These are phyloP conservation scores for Aschersonia sp. DNA, from an alignment of 2,329 filamentous ascomycete genomes.

Conservation along the genomic window DNA sequence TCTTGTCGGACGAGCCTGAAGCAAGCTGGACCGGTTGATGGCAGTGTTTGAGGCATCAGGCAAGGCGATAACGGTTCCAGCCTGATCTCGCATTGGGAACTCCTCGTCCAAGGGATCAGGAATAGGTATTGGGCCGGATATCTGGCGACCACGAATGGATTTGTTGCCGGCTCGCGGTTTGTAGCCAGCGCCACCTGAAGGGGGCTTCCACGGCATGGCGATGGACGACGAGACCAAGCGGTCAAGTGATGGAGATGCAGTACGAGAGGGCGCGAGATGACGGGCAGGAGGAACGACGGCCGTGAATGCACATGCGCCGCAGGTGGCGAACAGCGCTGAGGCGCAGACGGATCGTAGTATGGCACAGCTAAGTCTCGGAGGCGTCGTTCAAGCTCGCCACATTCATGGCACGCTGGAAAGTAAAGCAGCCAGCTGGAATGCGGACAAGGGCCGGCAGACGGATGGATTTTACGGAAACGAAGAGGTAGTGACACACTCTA, in stretches of 20 bases:
- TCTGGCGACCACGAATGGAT: conserved; percentile 40
- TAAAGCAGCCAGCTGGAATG: neutral
- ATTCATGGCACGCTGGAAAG: neutral
- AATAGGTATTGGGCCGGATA: conserved; percentile 47
- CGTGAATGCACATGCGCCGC: too few relatives aligned
- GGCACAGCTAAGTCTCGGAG: too few relatives aligned
- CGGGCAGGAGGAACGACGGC: too few relatives aligned
- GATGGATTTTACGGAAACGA: neutral
- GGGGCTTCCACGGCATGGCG: conserved; percentile 28
- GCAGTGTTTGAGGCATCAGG: neutral
- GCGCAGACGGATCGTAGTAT: too few relatives aligned
- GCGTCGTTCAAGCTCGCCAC: neutral
- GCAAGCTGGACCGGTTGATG: neutral
- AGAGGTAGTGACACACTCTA: neutral
- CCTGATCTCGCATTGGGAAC: conserved; percentile 34
- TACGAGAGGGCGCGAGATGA: neutral
- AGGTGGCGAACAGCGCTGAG: too few relatives aligned
- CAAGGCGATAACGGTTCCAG: conserved; percentile 17
- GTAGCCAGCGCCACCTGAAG: conserved; percentile 17
- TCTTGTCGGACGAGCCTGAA: neutral
- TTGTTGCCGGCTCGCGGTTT: conserved; percentile 17
- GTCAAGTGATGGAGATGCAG: neutral
- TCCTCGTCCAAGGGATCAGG: conserved; percentile 33
- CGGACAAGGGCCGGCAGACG: neutral
- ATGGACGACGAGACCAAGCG: neutral